These are phyloP conservation scores for Mortierella sp. DNA, from an alignment of 371 early-diverging fungal species.

Conservation along the genomic window DNA sequence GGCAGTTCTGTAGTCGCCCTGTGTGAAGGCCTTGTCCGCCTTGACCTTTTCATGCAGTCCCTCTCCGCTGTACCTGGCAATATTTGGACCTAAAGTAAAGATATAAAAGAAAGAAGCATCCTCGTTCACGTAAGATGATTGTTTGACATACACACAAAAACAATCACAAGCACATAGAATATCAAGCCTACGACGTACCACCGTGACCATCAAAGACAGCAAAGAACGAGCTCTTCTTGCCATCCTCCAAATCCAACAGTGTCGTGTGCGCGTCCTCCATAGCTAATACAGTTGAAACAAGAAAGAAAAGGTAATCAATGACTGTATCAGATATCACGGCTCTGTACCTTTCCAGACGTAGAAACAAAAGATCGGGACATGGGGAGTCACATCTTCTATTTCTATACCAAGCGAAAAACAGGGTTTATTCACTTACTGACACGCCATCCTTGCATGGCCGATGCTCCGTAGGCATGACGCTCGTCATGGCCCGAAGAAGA, in stretches of 20 bases:
- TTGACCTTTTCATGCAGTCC: slow-evolving; percentile 78
- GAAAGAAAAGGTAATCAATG: not conserved
- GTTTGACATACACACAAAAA: too few relatives aligned
- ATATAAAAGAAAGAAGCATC: not conserved
- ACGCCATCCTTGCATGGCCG: slow-evolving; percentile 98
- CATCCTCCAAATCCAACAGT: slow-evolving; percentile 69
- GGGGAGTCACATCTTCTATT: not conserved
- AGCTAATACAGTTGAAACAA: slow-evolving; percentile 14
- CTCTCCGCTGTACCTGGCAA: slow-evolving; percentile 88
- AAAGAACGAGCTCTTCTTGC: slow-evolving; percentile 80
- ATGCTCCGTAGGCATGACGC: slow-evolving; percentile 85
- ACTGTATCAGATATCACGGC: not conserved
- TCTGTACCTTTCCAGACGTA: not conserved
- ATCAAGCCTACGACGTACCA: too few relatives aligned
- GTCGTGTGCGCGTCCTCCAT: slow-evolving; percentile 92
- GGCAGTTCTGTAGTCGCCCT: slow-evolving; percentile 73
- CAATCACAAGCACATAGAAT: too few relatives aligned
- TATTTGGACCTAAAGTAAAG: slow-evolving; percentile 65
- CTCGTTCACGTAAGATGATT: not conserved
- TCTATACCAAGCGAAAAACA: not conserved
- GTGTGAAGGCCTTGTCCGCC: slow-evolving; percentile 70
- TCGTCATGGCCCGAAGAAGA: slow-evolving; percentile 79
- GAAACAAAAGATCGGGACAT: not conserved
- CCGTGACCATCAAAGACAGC: slow-evolving; percentile 98
- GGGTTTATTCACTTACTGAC: slow-evolving; percentile 73